A percentile compares a stretch with the other conserved stretches of the same genome.
Conservation (phyloP, 805 yeast genomes). For the Candida schatavii region DNA sequence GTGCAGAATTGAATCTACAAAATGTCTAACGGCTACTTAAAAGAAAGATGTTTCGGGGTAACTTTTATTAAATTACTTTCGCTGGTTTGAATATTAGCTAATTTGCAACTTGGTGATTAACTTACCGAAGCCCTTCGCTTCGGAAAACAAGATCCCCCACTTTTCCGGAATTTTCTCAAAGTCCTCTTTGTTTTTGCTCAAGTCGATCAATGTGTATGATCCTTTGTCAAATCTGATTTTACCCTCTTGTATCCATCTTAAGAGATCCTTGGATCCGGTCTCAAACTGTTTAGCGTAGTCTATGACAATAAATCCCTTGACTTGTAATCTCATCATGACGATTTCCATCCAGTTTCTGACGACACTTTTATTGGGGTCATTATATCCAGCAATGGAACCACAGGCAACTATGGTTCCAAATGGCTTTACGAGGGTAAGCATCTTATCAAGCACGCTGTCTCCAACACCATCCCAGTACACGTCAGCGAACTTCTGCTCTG, state of each 20-base stretch:
- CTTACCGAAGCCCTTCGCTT: slow-evolving; percentile 44
- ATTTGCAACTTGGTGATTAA: slow-evolving; percentile 37
- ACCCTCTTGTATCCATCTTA: slow-evolving; percentile 38
- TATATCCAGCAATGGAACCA: slow-evolving; percentile 62
- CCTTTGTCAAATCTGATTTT: slow-evolving; percentile 33
- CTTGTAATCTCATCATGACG: slow-evolving; percentile 47
- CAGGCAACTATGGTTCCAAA: slow-evolving; percentile 53
- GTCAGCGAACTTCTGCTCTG: slow-evolving; percentile 40
- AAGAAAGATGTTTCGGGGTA: no score
- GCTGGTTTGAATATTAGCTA: no score
- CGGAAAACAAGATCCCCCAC: slow-evolving; percentile 46
- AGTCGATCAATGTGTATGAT: slow-evolving; percentile 36
- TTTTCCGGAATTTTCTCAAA: slow-evolving; percentile 42
- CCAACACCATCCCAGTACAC: slow-evolving; percentile 64
- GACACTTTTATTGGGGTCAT: slow-evolving; percentile 34
- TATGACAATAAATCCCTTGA: slow-evolving; percentile 52
- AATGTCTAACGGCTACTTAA: no score
- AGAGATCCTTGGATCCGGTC: slow-evolving; percentile 34
- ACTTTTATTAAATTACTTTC: no score
- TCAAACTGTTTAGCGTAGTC: slow-evolving; percentile 41
- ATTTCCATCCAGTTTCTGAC: slow-evolving; percentile 43
- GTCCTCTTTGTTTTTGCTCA: slow-evolving; percentile 29
- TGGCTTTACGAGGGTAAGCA: slow-evolving; percentile 35
- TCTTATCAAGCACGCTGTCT: slow-evolving; percentile 51
- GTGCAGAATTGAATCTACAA: slow-evolving; percentile 3